Base-by-base conservation (phyloP, 306 rosid genomes). In the Glycine tomentella region DNA sequence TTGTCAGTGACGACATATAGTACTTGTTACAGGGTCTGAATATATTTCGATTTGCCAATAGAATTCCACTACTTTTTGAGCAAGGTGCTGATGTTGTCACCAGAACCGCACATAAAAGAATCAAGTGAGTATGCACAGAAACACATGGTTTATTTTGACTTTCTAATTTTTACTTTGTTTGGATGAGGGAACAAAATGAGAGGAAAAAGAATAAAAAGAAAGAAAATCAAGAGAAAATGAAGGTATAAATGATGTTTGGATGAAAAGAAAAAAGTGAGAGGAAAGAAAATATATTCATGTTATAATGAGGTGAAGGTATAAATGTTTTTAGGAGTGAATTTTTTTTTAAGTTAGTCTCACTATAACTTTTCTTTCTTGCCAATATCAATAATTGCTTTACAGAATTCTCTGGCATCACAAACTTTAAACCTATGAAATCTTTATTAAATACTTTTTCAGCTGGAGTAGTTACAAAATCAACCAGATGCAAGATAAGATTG, bases 31-130 rank as follows among this genome's bases (percentile, higher is more conserved):
- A 95, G 99, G 99, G 99, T 84, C 82, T 95, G 83, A 95, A 95
- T 82, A 88, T 95, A 69, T 95, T 95, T 89, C 89, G 97, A 75
- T 95, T 95, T 89, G 99, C 99, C 85, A 95, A 95, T 66, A 94
- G 99, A 70, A 95, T 95, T 77, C 99, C 99, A n/a, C 97, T 95
- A 81, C 99, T 95, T 86, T 95, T 95, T 79, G 99, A 95, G 95
- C 99, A 95, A 89, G 99, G 99, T 62, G 97, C 99, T 12, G 99
- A 95, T 84, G 99, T 95, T 67, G 99, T 95, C 67, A 95, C 97
- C 81, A 87, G 99, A 86, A 95, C 95, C 8, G 92, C 97, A 67
- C 89, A 87, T n/a, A 93, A 93, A 92, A 90, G 99, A 85, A 95
- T 95, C 87, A 95, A 93, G 97, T 93, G 84, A 74, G 93, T 73